A percentile compares a stretch with the other conserved stretches of the same genome.
phyloP scores from a whole-genome alignment of 768 basidiomycete genomes.

The Rubroboletus satanas region DNA sequence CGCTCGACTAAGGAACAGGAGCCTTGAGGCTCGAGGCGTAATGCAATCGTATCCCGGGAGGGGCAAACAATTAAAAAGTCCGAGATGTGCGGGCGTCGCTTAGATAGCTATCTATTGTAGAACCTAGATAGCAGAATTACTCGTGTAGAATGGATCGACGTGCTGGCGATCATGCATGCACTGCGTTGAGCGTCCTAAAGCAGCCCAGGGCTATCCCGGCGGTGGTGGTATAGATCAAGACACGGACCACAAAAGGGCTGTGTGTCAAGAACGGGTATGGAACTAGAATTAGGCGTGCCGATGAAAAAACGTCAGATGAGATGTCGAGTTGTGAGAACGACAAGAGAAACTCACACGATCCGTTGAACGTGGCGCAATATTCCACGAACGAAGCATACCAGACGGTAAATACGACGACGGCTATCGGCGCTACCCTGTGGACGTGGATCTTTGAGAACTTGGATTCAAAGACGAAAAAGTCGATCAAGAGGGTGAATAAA shows the following conservation, averaged over 20 bases:
- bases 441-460: slow-evolving; percentile 40
- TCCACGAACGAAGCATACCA: slow-evolving; percentile 69
- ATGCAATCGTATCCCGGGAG: no score
- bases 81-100: background rate
- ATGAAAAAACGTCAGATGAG: background rate
- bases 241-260: slow-evolving; percentile 46
- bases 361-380: slow-evolving; percentile 58
- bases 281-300: slow-evolving; percentile 38
- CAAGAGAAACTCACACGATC: slow-evolving; percentile 48
- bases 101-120: background rate
- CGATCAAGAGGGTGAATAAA: slow-evolving; percentile 50
- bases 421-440: slow-evolving; percentile 14
- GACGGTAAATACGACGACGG: slow-evolving; percentile 25
- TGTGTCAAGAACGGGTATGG: slow-evolving; percentile 82
- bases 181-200: slow-evolving; percentile 50
- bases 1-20: background rate
- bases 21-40: background rate
- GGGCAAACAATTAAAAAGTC: background rate
- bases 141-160: background rate
- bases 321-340: background rate
- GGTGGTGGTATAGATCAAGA: slow-evolving; percentile 56
- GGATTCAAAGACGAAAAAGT: slow-evolving; percentile 65
- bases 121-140: background rate
- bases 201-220: slow-evolving; percentile 49
- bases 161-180: slow-evolving; percentile 40